Evolutionary conservation across 1,139 yeast genomes (phyloP).

Genomic region (Petasospora fabianii): DNA sequence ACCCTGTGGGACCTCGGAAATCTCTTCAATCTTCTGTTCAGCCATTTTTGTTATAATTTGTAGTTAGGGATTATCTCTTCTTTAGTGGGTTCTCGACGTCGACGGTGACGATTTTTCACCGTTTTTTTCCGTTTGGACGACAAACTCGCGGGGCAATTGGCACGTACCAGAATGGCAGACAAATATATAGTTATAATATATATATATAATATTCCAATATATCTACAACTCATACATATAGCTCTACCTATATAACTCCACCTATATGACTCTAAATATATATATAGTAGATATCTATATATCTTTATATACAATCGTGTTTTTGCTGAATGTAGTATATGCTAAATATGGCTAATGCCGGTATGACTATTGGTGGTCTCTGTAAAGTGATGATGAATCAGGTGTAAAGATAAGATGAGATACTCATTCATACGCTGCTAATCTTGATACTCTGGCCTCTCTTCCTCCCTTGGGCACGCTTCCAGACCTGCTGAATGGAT

Average conservation of each 20-base stretch:
- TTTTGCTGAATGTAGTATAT: no score
- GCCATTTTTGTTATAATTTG: constrained; percentile 36
- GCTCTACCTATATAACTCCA: no score
- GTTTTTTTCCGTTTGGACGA: constrained; percentile 6
- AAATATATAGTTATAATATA: no score
- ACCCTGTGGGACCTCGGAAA: constrained; percentile 67
- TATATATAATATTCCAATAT: no score
- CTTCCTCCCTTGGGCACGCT: constrained; percentile 39
- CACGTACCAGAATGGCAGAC: constrained; percentile 6
- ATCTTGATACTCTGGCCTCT: constrained; percentile 31
- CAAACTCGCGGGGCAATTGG: not conserved
- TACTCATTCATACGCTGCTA: constrained; percentile 15
- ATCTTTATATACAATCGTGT: no score
- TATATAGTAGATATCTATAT: no score
- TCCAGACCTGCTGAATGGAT: constrained; percentile 63
- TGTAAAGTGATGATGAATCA: no score
- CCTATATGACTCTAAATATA: no score
- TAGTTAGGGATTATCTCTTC: not conserved
- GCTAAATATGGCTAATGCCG: no score
- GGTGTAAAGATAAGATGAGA: no score
- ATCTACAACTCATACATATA: no score
- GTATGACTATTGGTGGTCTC: no score
- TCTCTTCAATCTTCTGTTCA: constrained; percentile 33
- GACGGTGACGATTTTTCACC: constrained; percentile 13
- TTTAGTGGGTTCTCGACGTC: not conserved